These are phyloP conservation scores for Spongiforma sp. DNA, from an alignment of 1,284 basidiomycete species.

Conservation along the genomic window DNA sequence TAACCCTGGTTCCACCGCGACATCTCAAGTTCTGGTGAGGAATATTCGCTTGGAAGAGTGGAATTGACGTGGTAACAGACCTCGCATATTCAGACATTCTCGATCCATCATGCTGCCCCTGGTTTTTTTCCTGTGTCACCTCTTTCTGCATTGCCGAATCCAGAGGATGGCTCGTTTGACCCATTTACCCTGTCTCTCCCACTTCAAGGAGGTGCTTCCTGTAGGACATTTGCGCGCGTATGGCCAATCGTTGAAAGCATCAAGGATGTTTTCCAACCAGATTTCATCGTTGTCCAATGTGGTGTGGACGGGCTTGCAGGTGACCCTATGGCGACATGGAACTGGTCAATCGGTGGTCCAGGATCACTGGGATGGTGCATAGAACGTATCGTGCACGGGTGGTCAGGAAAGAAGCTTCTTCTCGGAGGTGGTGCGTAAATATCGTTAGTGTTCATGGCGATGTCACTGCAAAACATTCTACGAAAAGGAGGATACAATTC, in stretches of 20 bases:
- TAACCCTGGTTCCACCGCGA: constrained; percentile 37
- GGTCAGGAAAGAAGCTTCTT: constrained; percentile 65
- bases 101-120: constrained; percentile 81
- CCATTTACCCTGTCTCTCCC: constrained; percentile 83
- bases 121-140: constrained; percentile 83
- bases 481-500: constrained; percentile 78
- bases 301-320: constrained; percentile 87
- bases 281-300: constrained; percentile 85
- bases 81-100: constrained; percentile 63
- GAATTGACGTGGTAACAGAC: background rate
- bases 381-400: constrained; percentile 54
- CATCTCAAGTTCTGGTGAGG: constrained; percentile 64
- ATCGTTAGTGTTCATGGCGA: background rate
- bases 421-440: constrained; percentile 65
- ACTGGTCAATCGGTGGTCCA: constrained; percentile 69
- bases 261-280: constrained; percentile 69
- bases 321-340: constrained; percentile 81
- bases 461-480: constrained; percentile 7
- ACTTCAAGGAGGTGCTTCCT: constrained; percentile 68
- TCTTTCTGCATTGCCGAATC: constrained; percentile 55
- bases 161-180: constrained; percentile 47
- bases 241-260: constrained; percentile 71
- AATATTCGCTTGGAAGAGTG: background rate
- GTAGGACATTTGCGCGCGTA: constrained; percentile 61
- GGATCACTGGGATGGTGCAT: constrained; percentile 80